A percentile compares a stretch with the other conserved stretches of the same genome.
phyloP scores from a whole-genome alignment of 1,284 basidiomycete genomes.

The Pseudozyma pruni region DNA sequence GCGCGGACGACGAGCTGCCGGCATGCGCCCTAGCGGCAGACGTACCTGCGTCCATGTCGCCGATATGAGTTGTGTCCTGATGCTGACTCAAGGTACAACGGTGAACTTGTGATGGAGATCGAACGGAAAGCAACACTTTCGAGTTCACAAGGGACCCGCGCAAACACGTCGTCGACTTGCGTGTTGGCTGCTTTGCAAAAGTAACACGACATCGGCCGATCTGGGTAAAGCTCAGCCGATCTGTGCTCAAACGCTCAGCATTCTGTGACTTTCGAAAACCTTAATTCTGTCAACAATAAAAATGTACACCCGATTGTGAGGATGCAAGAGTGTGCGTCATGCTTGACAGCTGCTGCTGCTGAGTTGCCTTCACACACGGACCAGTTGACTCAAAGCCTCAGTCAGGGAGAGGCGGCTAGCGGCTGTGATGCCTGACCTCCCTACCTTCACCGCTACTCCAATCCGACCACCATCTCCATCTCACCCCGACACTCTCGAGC shows the following conservation, averaged over 20 bases:
- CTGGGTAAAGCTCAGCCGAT: not conserved
- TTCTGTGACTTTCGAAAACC: too few relatives aligned
- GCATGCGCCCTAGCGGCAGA: conserved; percentile 16
- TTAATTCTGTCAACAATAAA: too few relatives aligned
- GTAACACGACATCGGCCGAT: conserved; percentile 8
- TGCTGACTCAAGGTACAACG: not conserved
- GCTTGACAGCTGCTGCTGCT: conserved; percentile 1
- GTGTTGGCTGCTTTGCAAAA: conserved; percentile 5
- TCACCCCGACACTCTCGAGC: too few relatives aligned
- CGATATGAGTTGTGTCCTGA: too few relatives aligned
- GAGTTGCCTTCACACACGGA: conserved; percentile 6
- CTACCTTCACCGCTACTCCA: not conserved
- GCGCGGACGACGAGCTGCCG: conserved; percentile 4
- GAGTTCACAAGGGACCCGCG: too few relatives aligned
- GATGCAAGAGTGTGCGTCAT: too few relatives aligned
- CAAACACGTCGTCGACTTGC: conserved; percentile 2
- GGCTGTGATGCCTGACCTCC: too few relatives aligned
- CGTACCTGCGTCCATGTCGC: conserved; percentile 14
- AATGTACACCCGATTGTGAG: too few relatives aligned
- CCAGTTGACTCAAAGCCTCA: not conserved
- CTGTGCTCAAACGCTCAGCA: too few relatives aligned
- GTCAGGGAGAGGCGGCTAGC: too few relatives aligned
- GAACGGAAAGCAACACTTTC: conserved; percentile 7
- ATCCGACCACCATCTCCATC: too few relatives aligned
- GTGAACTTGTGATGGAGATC: too few relatives aligned